Percentiles rank a stretch among this genome's conserved stretches.
Conservation (phyloP, 768 basidiomycete species). For the Pholiota conissans region DNA sequence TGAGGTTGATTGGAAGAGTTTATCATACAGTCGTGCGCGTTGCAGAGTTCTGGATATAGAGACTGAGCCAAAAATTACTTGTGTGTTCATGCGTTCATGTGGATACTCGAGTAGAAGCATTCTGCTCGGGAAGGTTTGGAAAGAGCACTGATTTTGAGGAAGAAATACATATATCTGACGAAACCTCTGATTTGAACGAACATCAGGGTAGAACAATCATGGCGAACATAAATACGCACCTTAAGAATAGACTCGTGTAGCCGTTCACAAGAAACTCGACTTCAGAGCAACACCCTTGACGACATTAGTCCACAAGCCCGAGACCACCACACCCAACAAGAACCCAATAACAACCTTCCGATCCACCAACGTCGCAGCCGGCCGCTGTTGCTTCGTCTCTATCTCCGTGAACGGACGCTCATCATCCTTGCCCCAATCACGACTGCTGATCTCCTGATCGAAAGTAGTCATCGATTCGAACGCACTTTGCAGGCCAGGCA, state of each 20-base stretch:
- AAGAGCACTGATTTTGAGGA: too few species aligned
- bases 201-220: too few species aligned
- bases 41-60: neutral
- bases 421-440: slow-evolving; percentile 17
- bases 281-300: neutral
- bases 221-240: neutral
- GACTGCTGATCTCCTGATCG: slow-evolving; percentile 5
- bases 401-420: slow-evolving; percentile 7
- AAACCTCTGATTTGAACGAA: too few species aligned
- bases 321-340: slow-evolving; percentile 9
- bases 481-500: slow-evolving; percentile 14
- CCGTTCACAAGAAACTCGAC: neutral
- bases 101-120: too few species aligned
- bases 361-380: slow-evolving; percentile 7
- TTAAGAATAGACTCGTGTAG: neutral
- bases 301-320: slow-evolving; percentile 12
- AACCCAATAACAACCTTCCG: slow-evolving; percentile 10
- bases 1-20: neutral
- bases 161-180: too few species aligned
- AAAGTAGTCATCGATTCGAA: slow-evolving; percentile 14
- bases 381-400: neutral
- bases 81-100: too few species aligned
- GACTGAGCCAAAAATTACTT: too few species aligned
- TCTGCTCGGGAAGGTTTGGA: too few species aligned
- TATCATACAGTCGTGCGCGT: neutral